Conservation (phyloP, 2,329 filamentous ascomycete genomes). For the Hypoxylon sp. region DNA sequence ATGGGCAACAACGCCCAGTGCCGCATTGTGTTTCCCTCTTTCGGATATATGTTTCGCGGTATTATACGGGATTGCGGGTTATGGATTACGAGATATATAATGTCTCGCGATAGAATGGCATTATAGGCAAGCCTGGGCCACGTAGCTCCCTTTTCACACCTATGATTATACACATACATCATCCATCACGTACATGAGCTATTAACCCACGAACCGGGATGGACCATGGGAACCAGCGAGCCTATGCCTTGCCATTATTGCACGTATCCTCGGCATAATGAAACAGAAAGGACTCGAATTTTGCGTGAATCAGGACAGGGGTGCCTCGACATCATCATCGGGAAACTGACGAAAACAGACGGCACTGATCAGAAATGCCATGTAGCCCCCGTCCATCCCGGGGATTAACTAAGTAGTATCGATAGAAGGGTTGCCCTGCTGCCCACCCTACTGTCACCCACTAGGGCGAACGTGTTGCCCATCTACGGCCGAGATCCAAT, state of each 20-base stretch:
- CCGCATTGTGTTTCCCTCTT: constrained; percentile 26
- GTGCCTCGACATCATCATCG: constrained; percentile 25
- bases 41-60: constrained; percentile 32
- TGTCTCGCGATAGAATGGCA: constrained; percentile 23
- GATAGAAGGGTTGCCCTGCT: constrained; percentile 28
- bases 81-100: constrained; percentile 20
- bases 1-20: constrained; percentile 14
- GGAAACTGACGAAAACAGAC: constrained; percentile 22
- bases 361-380: constrained; percentile 20
- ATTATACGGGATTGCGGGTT: constrained; percentile 10
- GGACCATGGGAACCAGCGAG: constrained; percentile 27
- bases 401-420: constrained; percentile 40
- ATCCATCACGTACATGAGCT: constrained; percentile 37
- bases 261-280: constrained; percentile 27
- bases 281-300: constrained; percentile 26
- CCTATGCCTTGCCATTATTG: constrained; percentile 9
- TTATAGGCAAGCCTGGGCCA: constrained; percentile 27
- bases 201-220: constrained; percentile 45
- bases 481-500: constrained; percentile 42
- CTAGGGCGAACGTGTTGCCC: constrained; percentile 25
- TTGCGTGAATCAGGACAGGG: constrained; percentile 25
- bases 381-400: constrained; percentile 31
- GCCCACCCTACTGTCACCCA: constrained; percentile 14
- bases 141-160: constrained; percentile 21
- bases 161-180: constrained; percentile 20